Percentiles rank a stretch among this genome's conserved stretches.
These are phyloP conservation scores for Calycina marina DNA, from an alignment of 2,329 filamentous ascomycete genomes.

Conservation along the genomic window DNA sequence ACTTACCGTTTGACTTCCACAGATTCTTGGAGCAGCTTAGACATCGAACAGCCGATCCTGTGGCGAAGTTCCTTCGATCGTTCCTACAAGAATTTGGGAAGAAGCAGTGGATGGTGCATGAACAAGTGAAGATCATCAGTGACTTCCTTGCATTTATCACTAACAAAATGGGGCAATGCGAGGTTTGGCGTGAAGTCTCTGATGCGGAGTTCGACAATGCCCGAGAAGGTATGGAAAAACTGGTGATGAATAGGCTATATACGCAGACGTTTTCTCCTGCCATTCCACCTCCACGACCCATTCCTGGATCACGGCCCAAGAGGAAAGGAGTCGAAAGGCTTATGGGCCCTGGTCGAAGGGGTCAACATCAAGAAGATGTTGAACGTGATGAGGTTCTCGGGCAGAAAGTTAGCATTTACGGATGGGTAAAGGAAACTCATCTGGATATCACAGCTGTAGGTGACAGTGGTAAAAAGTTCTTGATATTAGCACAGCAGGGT, in stretches of 20 bases:
- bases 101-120: constrained; percentile 98
- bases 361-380: constrained; percentile 96
- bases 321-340: constrained; percentile 52
- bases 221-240: constrained; percentile 96
- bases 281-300: constrained; percentile 66
- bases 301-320: constrained; percentile 53
- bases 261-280: constrained; percentile 91
- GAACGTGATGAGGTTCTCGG: constrained; percentile 91
- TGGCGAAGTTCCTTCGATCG: constrained; percentile 87
- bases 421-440: constrained; percentile 87
- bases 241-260: constrained; percentile 97
- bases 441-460: constrained; percentile 78
- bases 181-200: constrained; percentile 90
- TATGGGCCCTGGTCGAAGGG: constrained; percentile 69
- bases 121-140: constrained; percentile 96
- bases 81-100: constrained; percentile 92
- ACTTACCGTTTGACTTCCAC: constrained; percentile 91
- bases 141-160: constrained; percentile 95
- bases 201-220: constrained; percentile 98
- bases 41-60: constrained; percentile 94
- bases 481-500: constrained; percentile 81
- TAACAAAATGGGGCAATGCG: constrained; percentile 95
- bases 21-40: constrained; percentile 90
- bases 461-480: constrained; percentile 76
- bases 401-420: constrained; percentile 94